Evolutionary conservation across 2,329 filamentous ascomycete species (phyloP).

Genomic region (Pestalotiopsis sp.): DNA sequence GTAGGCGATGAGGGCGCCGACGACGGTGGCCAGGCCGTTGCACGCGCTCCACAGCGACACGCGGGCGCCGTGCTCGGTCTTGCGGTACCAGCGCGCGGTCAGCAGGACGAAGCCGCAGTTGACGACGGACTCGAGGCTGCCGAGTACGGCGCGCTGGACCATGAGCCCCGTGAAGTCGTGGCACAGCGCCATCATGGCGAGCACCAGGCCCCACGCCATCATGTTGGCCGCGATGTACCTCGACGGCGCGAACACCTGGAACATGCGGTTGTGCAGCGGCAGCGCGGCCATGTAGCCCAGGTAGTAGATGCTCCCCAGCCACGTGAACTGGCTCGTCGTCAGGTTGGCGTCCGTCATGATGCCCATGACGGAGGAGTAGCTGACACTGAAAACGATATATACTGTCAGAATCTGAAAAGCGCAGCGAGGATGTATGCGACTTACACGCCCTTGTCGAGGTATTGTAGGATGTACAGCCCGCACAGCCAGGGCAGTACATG

Average conservation of each 20-base stretch:
- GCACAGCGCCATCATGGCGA: conserved; percentile 18
- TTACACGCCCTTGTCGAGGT: conserved; percentile 12
- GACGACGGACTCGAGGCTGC: conserved; percentile 17
- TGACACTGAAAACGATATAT: neutral
- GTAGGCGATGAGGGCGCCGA: conserved; percentile 31
- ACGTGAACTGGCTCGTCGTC: conserved; percentile 14
- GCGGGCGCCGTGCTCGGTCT: conserved; percentile 10
- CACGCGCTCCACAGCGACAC: conserved; percentile 1
- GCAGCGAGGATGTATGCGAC: neutral
- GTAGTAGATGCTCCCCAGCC: conserved; percentile 26
- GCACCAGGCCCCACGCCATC: conserved; percentile 19
- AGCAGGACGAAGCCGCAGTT: conserved; percentile 20
- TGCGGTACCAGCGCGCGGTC: conserved; percentile 8
- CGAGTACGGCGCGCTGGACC: conserved; percentile 19
- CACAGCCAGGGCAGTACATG: conserved; percentile 7
- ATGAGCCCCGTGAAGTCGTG: conserved; percentile 30
- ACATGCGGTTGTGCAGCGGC: conserved; percentile 27
- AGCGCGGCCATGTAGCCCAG: conserved; percentile 27
- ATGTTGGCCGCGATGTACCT: conserved; percentile 29
- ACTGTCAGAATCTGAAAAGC: neutral
- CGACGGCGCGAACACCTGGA: conserved; percentile 28
- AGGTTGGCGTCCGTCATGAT: conserved; percentile 54
- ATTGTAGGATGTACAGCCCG: conserved; percentile 5
- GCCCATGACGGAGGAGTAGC: conserved; percentile 12
- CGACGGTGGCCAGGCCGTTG: conserved; percentile 27